Base-by-base conservation (phyloP, 1,284 basidiomycete genomes). In the Phaffia rhodozyma region DNA sequence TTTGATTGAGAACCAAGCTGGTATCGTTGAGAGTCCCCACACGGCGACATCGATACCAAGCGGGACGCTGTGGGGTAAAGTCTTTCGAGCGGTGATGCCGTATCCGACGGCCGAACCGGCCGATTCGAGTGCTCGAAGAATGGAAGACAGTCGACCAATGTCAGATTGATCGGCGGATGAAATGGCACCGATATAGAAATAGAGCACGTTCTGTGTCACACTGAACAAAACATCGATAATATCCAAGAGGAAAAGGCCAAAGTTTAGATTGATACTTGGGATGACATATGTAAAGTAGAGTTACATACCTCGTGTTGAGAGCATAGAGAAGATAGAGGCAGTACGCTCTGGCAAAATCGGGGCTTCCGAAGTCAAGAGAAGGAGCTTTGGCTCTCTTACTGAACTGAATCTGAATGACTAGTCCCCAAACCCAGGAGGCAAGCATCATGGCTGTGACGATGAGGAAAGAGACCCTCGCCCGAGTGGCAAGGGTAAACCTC, bases 391-490 rank as follows among this genome's bases (percentile, higher is more conserved):
- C 27, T 21, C 60, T 48, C n/a, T 56, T 29, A 43, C 63, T 55
- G 54, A 66, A 67, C 32, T 68, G 53, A 18, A 68, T 48, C 20
- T 67, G 66, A 38, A 73, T 68, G 60, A 73, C 69, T 30, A 75
- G 70, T 21, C 72, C 70, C 71, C 72, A 77, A 34, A 72, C 69
- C 71, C 73, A 74, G 58, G 69, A 68, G 20, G 61, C 70, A 23
- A 68, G 69, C 47, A 69, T 65, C 11, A 74, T 50, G 1, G 66
- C 47, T 64, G 72, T 71, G 23, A 74, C 60, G 38, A 63, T 21
- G 52, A 70, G n/a, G 65, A 69, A 75, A 0, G 70, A 66, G 13
- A 38, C 62, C 29, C 69, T 68, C 1, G 68, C 69, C 7, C 73
- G 71, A 2, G 54, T 55, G 66, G 74, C 74, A 59, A 75, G 66